Conservation (phyloP, 345 rosid genomes). For the Lepidium aucheri region DNA sequence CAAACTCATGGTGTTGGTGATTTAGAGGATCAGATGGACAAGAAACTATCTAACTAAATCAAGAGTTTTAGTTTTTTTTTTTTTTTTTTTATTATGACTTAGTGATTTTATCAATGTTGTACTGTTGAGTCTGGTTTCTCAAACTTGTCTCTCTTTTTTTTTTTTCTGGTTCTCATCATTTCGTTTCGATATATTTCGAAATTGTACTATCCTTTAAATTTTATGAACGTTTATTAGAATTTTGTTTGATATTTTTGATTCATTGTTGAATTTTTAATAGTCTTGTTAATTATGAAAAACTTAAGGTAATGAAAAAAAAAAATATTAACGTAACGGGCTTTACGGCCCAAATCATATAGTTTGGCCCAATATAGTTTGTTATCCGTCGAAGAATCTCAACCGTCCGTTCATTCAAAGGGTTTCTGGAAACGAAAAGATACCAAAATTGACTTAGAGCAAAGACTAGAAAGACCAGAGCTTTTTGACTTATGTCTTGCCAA, state of each 20-base stretch:
- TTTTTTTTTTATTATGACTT: background rate
- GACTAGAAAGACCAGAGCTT: background rate
- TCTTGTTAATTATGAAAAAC: too few species aligned
- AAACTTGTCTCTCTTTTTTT: background rate
- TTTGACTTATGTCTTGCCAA: background rate
- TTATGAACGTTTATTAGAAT: background rate
- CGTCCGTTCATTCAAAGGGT: background rate
- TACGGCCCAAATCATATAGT: background rate
- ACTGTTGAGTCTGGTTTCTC: constrained; percentile 17
- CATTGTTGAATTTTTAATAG: too few species aligned
- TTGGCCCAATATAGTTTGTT: background rate
- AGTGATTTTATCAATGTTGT: constrained; percentile 4
- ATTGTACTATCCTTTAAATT: constrained; percentile 1
- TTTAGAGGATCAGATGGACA: constrained; percentile 13
- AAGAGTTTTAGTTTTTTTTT: background rate
- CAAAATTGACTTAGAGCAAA: background rate
- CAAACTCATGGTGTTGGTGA: constrained; percentile 11
- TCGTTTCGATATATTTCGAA: background rate
- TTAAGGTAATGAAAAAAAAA: too few species aligned
- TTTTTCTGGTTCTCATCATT: background rate
- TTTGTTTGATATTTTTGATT: background rate
- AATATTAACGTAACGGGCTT: too few species aligned
- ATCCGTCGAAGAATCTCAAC: background rate
- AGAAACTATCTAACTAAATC: constrained; percentile 3
- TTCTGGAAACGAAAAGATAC: background rate